Evolutionary conservation across 164 flowering plant genomes (phyloP), one percentile per base, ranked within the genome.

Genomic region (Taxillus chinensis): DNA sequence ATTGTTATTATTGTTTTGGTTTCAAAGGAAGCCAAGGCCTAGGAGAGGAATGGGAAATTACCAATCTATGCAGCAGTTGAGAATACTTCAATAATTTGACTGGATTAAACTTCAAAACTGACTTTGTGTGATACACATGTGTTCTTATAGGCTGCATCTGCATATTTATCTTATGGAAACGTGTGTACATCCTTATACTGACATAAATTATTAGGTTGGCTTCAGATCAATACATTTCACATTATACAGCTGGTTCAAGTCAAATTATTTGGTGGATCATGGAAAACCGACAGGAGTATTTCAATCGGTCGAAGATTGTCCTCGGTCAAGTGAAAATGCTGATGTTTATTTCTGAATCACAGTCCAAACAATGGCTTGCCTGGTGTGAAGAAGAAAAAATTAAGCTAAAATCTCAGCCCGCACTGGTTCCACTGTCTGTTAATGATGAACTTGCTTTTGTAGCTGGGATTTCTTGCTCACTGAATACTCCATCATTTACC

Each of bases 211-310:
- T 10, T 56, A 10, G 60, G 72, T 60, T 68, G 41, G 64, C 66
- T 79, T 66, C 92, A 95, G 99, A 91, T 61, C 81, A 84, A 77
- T 95, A 95, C 70, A 76, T 82, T 59, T 77, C 71, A 15, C 86
- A 71, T 64, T 83, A 72, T 69, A 73, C 85, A 16, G 83, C 89
- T 66, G 91, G 93, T 57, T 85, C 87, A 55, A 81, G 78, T 75
- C 95, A 91, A 71, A 77, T 91, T 69, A 84, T 77, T 61, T 95
- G 99, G 99, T 95, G 99, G 99, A 91, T 95, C 67, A 91, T 95
- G 99, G 99, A 91, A 76, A 95, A 91, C 67, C 77, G 95, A 63
- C 62, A 83, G 67, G 97, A 91, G 70, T 93, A 90, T 70, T 93
- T 93, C 76, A 80, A 90, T 67, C 86, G 91, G 41, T 67, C 96